Evolutionary conservation across 2,329 filamentous ascomycete species (phyloP).

Genomic region (Cryoendolithus antarcticus): DNA sequence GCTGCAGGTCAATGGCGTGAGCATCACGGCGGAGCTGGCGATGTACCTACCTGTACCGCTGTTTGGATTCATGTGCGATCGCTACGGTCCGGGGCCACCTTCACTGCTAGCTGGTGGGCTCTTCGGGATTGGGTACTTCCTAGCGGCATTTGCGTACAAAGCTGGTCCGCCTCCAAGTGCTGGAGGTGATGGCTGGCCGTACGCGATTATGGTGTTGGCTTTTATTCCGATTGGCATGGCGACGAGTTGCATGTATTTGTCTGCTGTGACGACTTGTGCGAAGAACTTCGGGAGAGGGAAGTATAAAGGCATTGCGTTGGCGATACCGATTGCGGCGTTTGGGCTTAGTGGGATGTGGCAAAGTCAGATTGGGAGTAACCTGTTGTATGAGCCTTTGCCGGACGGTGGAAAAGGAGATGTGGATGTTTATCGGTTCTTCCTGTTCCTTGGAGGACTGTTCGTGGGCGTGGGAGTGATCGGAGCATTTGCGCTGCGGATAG

Average conservation of each 20-base stretch:
- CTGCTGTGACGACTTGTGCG: constrained; percentile 84
- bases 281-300: constrained; percentile 94
- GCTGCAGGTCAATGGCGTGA: constrained; percentile 80
- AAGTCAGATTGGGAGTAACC: constrained; percentile 69
- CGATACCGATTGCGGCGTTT: constrained; percentile 82
- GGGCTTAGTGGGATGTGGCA: constrained; percentile 93
- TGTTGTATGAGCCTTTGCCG: constrained; percentile 57
- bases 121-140: constrained; percentile 69
- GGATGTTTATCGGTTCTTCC: constrained; percentile 73
- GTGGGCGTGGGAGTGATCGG: constrained; percentile 60
- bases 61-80: constrained; percentile 85
- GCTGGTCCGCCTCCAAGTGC: constrained; percentile 41
- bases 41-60: constrained; percentile 87
- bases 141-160: constrained; percentile 69
- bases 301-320: constrained; percentile 78
- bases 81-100: constrained; percentile 66
- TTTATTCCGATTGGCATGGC: constrained; percentile 74
- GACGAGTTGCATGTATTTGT: constrained; percentile 80
- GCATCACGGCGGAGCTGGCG: constrained; percentile 73
- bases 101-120: constrained; percentile 59
- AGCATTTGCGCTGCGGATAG: constrained; percentile 59
- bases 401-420: constrained; percentile 51
- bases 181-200: constrained; percentile 51
- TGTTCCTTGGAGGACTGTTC: constrained; percentile 68
- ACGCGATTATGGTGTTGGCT: constrained; percentile 70